Conservation (phyloP, 2,329 filamentous ascomycete species). For the Paraphaeosphaeria minitans region DNA sequence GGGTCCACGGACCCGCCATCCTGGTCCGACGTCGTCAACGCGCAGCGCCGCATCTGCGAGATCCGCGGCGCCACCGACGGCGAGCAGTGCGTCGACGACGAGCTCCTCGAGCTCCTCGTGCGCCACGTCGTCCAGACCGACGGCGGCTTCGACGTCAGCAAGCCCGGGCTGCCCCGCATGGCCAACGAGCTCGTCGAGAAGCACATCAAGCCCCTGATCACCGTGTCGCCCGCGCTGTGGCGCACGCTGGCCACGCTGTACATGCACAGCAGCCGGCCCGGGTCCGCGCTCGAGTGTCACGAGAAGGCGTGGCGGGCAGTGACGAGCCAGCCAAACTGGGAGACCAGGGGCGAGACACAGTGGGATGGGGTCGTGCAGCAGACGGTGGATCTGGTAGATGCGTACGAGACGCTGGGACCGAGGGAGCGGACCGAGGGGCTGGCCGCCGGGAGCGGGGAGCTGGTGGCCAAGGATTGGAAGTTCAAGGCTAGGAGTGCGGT, state of each 20-base stretch:
- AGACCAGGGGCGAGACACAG: constrained; percentile 63
- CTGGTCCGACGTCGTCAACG: constrained; percentile 75
- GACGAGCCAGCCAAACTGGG: constrained; percentile 59
- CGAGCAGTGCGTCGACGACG: constrained; percentile 77
- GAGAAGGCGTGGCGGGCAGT: constrained; percentile 89
- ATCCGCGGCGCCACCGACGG: constrained; percentile 69
- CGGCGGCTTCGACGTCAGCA: constrained; percentile 47
- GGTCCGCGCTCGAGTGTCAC: constrained; percentile 76
- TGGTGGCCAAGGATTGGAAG: constrained; percentile 81
- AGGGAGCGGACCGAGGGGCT: constrained; percentile 59
- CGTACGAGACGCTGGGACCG: constrained; percentile 74
- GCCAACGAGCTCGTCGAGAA: constrained; percentile 76
- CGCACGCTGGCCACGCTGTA: constrained; percentile 72
- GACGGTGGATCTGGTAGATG: constrained; percentile 80
- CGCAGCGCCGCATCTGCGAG: constrained; percentile 74
- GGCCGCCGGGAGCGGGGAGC: constrained; percentile 55
- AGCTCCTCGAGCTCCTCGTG: constrained; percentile 73
- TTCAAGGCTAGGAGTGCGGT: constrained; percentile 87
- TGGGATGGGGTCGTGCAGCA: constrained; percentile 77
- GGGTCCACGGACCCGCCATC: constrained; percentile 77
- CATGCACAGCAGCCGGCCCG: constrained; percentile 72
- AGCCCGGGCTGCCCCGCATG: constrained; percentile 61
- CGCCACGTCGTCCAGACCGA: constrained; percentile 65
- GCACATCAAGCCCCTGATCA: constrained; percentile 81
- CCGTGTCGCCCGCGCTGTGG: constrained; percentile 78